These are phyloP conservation scores for Stenogyne calaminthoides DNA, from an alignment of 305 asterid species.

Conservation along the genomic window DNA sequence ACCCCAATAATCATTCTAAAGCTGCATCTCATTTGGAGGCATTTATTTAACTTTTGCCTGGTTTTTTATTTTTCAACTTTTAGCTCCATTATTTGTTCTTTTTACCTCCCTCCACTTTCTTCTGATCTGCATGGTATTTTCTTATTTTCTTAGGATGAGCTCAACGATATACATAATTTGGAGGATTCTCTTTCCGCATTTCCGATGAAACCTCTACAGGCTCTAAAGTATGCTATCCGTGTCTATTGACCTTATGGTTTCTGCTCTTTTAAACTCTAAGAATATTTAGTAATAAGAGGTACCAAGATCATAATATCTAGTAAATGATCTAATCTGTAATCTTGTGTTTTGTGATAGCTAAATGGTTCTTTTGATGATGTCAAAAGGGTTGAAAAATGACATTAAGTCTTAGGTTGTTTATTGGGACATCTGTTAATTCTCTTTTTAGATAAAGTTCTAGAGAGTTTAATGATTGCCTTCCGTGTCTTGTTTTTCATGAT, in stretches of 20 bases:
- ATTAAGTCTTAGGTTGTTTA: not conserved
- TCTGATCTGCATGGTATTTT: conserved; percentile 23
- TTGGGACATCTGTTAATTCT: not conserved
- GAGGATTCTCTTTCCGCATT: conserved; percentile 81
- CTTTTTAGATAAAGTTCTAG: conserved; percentile 2
- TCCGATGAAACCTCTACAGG: conserved; percentile 91
- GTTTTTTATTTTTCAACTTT: not conserved
- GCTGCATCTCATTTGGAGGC: conserved; percentile 58
- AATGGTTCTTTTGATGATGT: not conserved
- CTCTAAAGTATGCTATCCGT: conserved; percentile 68
- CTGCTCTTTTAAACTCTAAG: conserved; percentile 8
- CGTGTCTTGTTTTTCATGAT: conserved; percentile 1
- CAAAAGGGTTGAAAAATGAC: not conserved
- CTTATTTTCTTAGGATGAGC: conserved; percentile 56
- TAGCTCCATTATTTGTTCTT: conserved; percentile 8
- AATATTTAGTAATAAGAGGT: conserved; percentile 17
- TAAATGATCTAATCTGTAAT: conserved; percentile 8
- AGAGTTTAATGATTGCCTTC: not conserved
- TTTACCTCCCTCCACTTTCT: not conserved
- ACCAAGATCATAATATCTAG: not conserved
- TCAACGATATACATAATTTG: conserved; percentile 56
- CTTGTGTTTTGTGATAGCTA: conserved; percentile 7
- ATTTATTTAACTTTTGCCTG: conserved; percentile 4
- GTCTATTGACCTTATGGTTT: conserved; percentile 25
- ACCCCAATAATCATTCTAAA: conserved; percentile 46